These are phyloP conservation scores for Rasamsonia emersonii DNA, from an alignment of 2,329 filamentous ascomycete species.

Conservation along the genomic window DNA sequence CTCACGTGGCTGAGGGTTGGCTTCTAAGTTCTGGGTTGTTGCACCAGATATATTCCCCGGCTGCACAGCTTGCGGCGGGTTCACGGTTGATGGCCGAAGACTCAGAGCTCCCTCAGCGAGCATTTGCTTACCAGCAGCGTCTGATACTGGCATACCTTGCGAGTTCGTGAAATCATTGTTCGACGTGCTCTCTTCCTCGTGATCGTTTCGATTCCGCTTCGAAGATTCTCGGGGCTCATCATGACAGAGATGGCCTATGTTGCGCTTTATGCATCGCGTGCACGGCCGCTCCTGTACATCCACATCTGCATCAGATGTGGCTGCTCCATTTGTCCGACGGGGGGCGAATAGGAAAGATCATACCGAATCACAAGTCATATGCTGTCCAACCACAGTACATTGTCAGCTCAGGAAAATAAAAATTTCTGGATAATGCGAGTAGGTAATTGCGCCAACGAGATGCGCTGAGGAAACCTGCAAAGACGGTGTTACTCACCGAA, in stretches of 20 bases:
- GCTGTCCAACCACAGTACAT: conserved; percentile 53
- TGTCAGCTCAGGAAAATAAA: too few relatives aligned
- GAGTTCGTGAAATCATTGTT: conserved; percentile 41
- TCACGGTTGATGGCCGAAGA: conserved; percentile 42
- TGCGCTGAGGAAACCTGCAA: too few relatives aligned
- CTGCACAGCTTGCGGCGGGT: conserved; percentile 58
- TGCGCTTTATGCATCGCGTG: conserved; percentile 94
- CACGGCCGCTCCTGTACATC: conserved; percentile 75
- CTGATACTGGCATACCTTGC: conserved; percentile 49
- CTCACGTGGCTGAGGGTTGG: conserved; percentile 11
- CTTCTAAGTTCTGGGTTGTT: conserved; percentile 44
- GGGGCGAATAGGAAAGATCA: conserved; percentile 30
- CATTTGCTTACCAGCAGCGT: conserved; percentile 40
- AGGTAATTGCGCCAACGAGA: too few relatives aligned
- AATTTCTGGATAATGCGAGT: too few relatives aligned
- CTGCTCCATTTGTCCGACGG: too few relatives aligned
- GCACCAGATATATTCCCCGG: conserved; percentile 54
- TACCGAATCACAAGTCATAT: conserved; percentile 91
- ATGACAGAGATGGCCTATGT: conserved; percentile 96
- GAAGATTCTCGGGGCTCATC: conserved; percentile 87
- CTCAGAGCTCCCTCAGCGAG: conserved; percentile 33
- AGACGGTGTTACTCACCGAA: conserved; percentile 60
- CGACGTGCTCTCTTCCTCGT: conserved; percentile 50
- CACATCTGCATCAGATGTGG: conserved; percentile 13
- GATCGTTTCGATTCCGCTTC: conserved; percentile 68